phyloP scores from a whole-genome alignment of 768 basidiomycete genomes.

The Hericium rajendrae region DNA sequence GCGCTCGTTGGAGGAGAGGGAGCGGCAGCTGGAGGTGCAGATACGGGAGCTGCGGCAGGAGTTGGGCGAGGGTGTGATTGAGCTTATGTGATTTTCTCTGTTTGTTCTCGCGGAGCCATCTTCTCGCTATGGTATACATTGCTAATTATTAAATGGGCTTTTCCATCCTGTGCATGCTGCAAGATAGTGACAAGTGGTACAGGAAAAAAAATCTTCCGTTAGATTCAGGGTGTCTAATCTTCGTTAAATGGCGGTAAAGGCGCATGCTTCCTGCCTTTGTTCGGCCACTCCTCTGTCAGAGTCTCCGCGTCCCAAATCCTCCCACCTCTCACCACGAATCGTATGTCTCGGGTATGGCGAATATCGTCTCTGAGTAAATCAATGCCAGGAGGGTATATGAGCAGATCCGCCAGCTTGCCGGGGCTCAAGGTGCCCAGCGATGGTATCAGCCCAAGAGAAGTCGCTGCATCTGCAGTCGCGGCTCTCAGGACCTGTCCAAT shows the following conservation, averaged over 20 bases:
- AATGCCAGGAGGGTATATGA: constrained; percentile 53
- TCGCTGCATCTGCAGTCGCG: constrained; percentile 57
- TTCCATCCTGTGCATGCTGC: too few relatives aligned
- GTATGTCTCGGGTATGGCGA: constrained; percentile 37
- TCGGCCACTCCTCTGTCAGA: constrained; percentile 68
- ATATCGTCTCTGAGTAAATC: constrained; percentile 49
- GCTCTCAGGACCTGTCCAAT: constrained; percentile 33
- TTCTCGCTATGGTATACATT: not conserved
- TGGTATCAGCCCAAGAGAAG: constrained; percentile 49
- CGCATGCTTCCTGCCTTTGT: constrained; percentile 41
- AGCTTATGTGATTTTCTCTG: not conserved
- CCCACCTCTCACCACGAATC: constrained; percentile 56
- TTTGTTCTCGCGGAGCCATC: not conserved
- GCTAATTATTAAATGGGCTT: too few relatives aligned
- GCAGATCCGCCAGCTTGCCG: constrained; percentile 65
- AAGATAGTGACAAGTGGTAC: too few relatives aligned
- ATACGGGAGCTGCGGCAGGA: constrained; percentile 2
- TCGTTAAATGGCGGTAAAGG: constrained; percentile 16
- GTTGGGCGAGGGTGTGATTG: not conserved
- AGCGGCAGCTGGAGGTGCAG: constrained; percentile 1
- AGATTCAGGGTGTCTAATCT: not conserved
- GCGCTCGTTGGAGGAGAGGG: not conserved
- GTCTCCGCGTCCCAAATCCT: constrained; percentile 58
- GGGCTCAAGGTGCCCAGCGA: constrained; percentile 54
- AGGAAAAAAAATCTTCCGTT: not conserved